Evolutionary conservation across 106 monocot species (phyloP), one percentile per base, ranked within the genome.

Genomic region (Dendrobium nobile): DNA sequence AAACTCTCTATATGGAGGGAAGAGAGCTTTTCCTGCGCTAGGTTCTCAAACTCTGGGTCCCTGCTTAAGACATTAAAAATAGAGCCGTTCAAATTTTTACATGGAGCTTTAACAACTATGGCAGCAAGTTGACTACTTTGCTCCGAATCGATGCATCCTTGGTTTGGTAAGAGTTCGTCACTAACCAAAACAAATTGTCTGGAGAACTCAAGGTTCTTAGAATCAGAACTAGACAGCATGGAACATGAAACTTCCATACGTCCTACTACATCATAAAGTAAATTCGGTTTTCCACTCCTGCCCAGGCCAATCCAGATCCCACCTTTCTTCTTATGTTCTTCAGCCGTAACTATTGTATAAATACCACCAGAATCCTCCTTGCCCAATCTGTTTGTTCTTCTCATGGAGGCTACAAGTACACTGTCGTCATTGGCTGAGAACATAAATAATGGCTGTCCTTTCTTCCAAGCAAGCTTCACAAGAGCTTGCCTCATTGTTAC

Each of bases 401-500:
- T 91, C 44, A 86, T 64, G 41, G 93, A 89, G 41, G 89, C 95
- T 43, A 82, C 95, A 83, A 96, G 95, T 56, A 96, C 85, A 75
- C 91, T 88, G 72, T 72, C 75, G 15, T 91, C 88, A 77, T 85
- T 89, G 40, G 84, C 79, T 56, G 93, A 93, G 76, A 96, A 82
- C 85, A 93, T 91, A 75, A 88, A 93, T 13, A 96, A 31, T 68
- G 91, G 91, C 17, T 86, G 75, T 9, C 88, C 91, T 84, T 91
- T 88, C 75, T 93, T 96, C 91, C 93, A 96, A 75, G 89, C 84
- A 37, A 96, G 79, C 42, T 87, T 86, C 75, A 96, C 78, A 78
- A 93, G 88, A 56, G 89, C 89, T 79, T 89, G 91, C 77, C 76
- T 91, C 54, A 47, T 80, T 67, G 85, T 80, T 77, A 77, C n/a